Evolutionary conservation across 208 protist genomes (phyloP).

Genomic region (Wallacemonas sp.): DNA sequence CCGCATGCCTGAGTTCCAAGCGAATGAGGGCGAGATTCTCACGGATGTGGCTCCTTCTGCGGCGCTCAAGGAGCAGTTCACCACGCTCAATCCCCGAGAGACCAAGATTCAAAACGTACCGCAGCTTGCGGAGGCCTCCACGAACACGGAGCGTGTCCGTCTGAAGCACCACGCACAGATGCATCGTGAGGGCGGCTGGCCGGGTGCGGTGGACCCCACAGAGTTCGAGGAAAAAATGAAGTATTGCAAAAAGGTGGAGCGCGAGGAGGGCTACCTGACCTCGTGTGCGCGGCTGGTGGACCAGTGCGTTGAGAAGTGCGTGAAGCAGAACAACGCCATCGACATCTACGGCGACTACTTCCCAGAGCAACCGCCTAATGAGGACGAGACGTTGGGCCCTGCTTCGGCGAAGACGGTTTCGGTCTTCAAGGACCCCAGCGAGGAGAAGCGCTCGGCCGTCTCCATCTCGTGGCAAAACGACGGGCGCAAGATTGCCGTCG

Average conservation of each 20-base stretch:
- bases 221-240: constrained; percentile 96
- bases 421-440: constrained; percentile 94
- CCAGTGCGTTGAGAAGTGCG: constrained; percentile 82
- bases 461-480: constrained; percentile 96
- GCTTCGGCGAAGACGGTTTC: constrained; percentile 92
- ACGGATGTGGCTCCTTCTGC: constrained; percentile 86
- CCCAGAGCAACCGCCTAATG: constrained; percentile 57
- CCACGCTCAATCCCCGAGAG: constrained; percentile 78
- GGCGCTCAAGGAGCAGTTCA: constrained; percentile 76
- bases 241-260: constrained; percentile 96
- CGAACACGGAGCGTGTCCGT: constrained; percentile 94
- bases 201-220: constrained; percentile 94
- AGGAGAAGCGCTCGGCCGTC: constrained; percentile 89
- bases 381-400: constrained; percentile 84
- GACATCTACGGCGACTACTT: constrained; percentile 98
- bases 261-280: constrained; percentile 94
- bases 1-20: constrained; percentile 92
- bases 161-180: constrained; percentile 91
- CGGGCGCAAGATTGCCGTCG: constrained; percentile 92
- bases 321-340: constrained; percentile 97
- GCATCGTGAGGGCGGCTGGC: constrained; percentile 97
- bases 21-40: constrained; percentile 90
- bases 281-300: constrained; percentile 89
- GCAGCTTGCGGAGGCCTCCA: constrained; percentile 90
- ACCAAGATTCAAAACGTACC: constrained; percentile 93